Evolutionary conservation across 805 yeast genomes (phyloP).

Genomic region (Debaryomyces hansenii): DNA sequence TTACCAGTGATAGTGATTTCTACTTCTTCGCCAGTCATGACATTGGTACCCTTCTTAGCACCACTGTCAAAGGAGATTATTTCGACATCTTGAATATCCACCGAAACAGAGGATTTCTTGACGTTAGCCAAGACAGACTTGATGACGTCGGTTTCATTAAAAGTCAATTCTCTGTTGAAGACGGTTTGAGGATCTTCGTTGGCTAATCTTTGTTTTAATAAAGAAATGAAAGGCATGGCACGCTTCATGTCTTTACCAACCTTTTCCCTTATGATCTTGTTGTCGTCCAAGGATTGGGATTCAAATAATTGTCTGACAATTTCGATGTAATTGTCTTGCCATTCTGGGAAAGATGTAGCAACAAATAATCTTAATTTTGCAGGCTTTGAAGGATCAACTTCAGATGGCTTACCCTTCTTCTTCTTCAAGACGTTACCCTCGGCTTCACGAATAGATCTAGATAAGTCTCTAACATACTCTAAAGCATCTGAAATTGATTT

Average conservation of each 20-base stretch:
- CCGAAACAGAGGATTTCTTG: conserved; percentile 61
- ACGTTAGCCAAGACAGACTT: conserved; percentile 55
- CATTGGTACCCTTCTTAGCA: conserved; percentile 58
- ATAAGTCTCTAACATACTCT: conserved; percentile 72
- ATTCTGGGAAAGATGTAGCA: conserved; percentile 74
- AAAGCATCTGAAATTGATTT: conserved; percentile 64
- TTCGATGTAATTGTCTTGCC: conserved; percentile 61
- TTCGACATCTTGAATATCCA: conserved; percentile 53
- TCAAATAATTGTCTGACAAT: conserved; percentile 77
- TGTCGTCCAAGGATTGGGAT: conserved; percentile 61
- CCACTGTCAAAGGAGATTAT: conserved; percentile 68
- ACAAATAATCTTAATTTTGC: conserved; percentile 71
- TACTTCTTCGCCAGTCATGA: conserved; percentile 67
- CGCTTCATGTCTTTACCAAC: conserved; percentile 92
- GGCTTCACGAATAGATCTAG: conserved; percentile 87
- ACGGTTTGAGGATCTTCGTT: conserved; percentile 73
- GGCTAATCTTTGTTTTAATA: conserved; percentile 76
- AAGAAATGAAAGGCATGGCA: conserved; percentile 95
- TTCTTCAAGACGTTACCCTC: conserved; percentile 85
- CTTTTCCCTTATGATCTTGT: conserved; percentile 58
- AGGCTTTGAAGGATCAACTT: conserved; percentile 73
- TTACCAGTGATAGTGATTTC: conserved; percentile 65
- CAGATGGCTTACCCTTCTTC: conserved; percentile 79
- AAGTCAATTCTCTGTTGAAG: conserved; percentile 85
- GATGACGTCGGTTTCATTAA: conserved; percentile 72